Conservation (phyloP, 2,329 filamentous ascomycete genomes). For the Stemphylium lycopersici region DNA sequence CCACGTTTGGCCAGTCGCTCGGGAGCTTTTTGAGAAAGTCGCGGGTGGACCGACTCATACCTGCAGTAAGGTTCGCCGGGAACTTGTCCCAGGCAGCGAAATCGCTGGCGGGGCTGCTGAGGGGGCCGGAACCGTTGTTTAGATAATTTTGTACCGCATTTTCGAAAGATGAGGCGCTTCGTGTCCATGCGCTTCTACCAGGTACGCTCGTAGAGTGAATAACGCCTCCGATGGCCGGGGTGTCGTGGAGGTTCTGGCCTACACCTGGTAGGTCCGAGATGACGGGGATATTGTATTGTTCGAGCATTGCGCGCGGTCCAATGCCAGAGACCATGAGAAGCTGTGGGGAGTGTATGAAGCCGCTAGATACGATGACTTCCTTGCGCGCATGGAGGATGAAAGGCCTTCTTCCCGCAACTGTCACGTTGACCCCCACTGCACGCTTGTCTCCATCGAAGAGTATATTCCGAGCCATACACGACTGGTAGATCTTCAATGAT, state of each 20-base stretch:
- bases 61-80: neutral
- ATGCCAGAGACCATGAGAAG: slow-evolving; percentile 13
- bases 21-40: neutral
- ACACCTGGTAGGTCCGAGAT: slow-evolving; percentile 9
- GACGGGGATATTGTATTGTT: slow-evolving; percentile 6
- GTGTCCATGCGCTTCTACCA: slow-evolving; percentile 8
- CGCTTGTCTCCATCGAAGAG: slow-evolving; percentile 9
- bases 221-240: slow-evolving; percentile 4
- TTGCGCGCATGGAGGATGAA: slow-evolving; percentile 4
- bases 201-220: slow-evolving; percentile 6
- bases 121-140: slow-evolving; percentile 8
- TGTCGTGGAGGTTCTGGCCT: slow-evolving; percentile 9
- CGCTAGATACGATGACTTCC: slow-evolving; percentile 11
- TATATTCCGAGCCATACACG: slow-evolving; percentile 11
- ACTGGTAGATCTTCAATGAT: slow-evolving; percentile 14
- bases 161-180: slow-evolving; percentile 4
- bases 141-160: slow-evolving; percentile 3
- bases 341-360: slow-evolving; percentile 5
- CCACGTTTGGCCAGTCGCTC: slow-evolving; percentile 11
- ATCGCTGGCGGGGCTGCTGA: slow-evolving; percentile 13
- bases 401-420: slow-evolving; percentile 8
- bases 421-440: slow-evolving; percentile 7
- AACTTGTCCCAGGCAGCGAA: slow-evolving; percentile 11
- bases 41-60: slow-evolving; percentile 11
- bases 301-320: slow-evolving; percentile 6